Conservation (phyloP, 2,329 filamentous ascomycete genomes). For the Pseudonectria buxi region DNA sequence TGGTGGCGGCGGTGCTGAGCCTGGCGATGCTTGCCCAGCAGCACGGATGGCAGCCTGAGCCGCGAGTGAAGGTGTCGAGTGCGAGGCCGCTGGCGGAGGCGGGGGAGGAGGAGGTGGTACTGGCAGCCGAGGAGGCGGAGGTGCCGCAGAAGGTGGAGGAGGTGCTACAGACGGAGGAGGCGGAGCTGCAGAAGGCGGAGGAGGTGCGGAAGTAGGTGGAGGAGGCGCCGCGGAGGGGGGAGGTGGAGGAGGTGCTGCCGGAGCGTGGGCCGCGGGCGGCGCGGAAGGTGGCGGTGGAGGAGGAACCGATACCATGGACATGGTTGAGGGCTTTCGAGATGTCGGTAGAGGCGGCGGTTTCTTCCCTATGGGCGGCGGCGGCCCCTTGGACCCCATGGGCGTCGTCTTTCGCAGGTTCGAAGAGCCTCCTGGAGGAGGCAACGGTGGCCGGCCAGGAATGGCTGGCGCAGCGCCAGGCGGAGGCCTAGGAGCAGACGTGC, state of each 20-base stretch:
- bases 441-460: slow-evolving; percentile 41
- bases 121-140: slow-evolving; percentile 30
- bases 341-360: slow-evolving; percentile 60
- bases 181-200: slow-evolving; percentile 35
- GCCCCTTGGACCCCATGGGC: slow-evolving; percentile 22
- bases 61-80: slow-evolving; percentile 32
- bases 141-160: slow-evolving; percentile 31
- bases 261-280: slow-evolving; percentile 34
- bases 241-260: slow-evolving; percentile 36
- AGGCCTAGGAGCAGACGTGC: slow-evolving; percentile 45
- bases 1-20: slow-evolving; percentile 30
- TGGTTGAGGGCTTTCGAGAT: slow-evolving; percentile 49
- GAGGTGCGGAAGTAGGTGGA: slow-evolving; percentile 38
- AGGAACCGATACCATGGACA: slow-evolving; percentile 28
- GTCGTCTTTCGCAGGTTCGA: slow-evolving; percentile 54
- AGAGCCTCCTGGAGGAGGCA: slow-evolving; percentile 39
- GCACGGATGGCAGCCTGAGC: slow-evolving; percentile 39
- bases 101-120: slow-evolving; percentile 24
- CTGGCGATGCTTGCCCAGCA: slow-evolving; percentile 34
- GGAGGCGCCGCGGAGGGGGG: slow-evolving; percentile 40
- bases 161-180: slow-evolving; percentile 26
- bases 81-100: slow-evolving; percentile 14
- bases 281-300: slow-evolving; percentile 32
- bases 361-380: slow-evolving; percentile 56
- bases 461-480: slow-evolving; percentile 54